Percentiles rank a stretch among this genome's conserved stretches.
These are phyloP conservation scores for Panicum virgatum DNA, from an alignment of 202 grass and related monocot genomes.

Conservation along the genomic window DNA sequence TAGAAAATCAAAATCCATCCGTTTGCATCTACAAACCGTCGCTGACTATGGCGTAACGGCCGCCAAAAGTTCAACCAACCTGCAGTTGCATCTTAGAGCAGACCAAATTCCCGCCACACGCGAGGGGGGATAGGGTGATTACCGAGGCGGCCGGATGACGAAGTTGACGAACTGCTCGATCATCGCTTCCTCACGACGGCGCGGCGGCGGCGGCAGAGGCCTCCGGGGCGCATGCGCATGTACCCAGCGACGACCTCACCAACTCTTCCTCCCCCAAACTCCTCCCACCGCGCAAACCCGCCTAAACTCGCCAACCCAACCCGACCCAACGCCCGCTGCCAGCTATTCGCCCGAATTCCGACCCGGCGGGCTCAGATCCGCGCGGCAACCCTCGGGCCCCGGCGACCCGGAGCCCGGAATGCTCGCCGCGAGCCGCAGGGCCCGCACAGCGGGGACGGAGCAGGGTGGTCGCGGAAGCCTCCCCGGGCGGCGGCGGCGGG, in stretches of 20 bases:
- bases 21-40: background rate
- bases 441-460: background rate
- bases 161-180: constrained; percentile 99
- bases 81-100: background rate
- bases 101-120: background rate
- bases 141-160: constrained; percentile 97
- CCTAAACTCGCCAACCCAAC: constrained; percentile 18
- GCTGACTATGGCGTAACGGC: background rate
- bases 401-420: constrained; percentile 23
- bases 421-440: background rate
- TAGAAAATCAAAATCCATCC: background rate
- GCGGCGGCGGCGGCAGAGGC: background rate
- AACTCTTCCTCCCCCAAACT: background rate
- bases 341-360: background rate
- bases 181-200: constrained; percentile 51
- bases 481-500: background rate
- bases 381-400: background rate
- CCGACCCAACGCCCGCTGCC: background rate
- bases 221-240: constrained; percentile 52
- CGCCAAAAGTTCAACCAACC: constrained; percentile 26
- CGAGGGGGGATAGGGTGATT: constrained; percentile 25
- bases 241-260: constrained; percentile 9
- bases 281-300: background rate
- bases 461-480: background rate
- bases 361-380: constrained; percentile 37